Evolutionary conservation across 1,284 basidiomycete species (phyloP), one percentile per base, ranked within the genome.

Genomic region (Takashimella tepidaria): DNA sequence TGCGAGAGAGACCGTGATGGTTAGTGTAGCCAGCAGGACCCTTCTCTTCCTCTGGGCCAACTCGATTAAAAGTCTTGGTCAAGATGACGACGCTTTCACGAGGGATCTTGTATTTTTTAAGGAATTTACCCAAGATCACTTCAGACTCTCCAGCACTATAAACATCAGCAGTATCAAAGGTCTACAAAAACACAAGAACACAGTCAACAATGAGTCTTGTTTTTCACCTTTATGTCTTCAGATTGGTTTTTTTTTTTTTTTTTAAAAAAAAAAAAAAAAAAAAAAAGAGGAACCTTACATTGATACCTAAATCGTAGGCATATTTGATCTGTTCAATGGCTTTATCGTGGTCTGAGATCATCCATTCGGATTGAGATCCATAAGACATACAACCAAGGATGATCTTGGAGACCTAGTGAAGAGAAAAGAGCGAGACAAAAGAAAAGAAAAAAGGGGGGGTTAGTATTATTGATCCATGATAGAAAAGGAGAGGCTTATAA

Each of bases 21-120:
- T 82, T 81, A 50, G 78, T 63, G 54, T 77, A 79, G 24, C 66
- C 66, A 2, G 66, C 62, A n/a, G 66, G 66, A 42, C 77, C 71
- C 3, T 67, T 52, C 21, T 49, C 50, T 57, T 64, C 66, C 13
- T 49, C 43, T 11, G 53, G 57, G 1, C 56, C 58, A 43, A 61
- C 57, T 1, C 59, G 46, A 23, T 56, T 51, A 50, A 59, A 56
- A 41, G 83, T 83, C 76, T 90, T 89, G 31, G 87, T 88, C 77
- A 89, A 78, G 26, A 89, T 81, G 13, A 89, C 86, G 22, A 89
- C 82, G 61, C 86, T 83, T 21, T 85, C 83, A 8, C 89, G 81
- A 16, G 86, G 86, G 16, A 91, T 78, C 24, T 84, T 74, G 57
- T 83, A 79, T 59, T 85, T 65, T 63, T 85, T 87, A 74, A 92